Evolutionary conservation across 129 eudicot genomes (phyloP).

Genomic region (Heracleum sosnowskyi): DNA sequence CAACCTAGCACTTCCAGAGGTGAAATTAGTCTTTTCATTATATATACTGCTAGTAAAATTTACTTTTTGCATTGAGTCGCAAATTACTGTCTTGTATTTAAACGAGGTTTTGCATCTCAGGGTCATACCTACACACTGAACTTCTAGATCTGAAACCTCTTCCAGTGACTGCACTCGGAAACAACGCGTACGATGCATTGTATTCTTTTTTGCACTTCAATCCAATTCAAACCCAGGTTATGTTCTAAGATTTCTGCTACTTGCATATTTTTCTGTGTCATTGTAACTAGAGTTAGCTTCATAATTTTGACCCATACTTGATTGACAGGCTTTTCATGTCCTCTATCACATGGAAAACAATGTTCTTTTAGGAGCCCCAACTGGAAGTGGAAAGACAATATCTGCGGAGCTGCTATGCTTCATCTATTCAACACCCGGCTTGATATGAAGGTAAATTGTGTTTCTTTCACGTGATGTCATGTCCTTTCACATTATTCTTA

Average conservation of each 20-base stretch:
- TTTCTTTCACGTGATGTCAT: too few species aligned
- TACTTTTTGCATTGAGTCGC: background rate
- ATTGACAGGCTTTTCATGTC: conserved; percentile 79
- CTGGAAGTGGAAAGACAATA: conserved; percentile 99
- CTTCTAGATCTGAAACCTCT: conserved; percentile 95
- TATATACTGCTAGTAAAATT: background rate
- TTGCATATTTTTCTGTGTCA: conserved; percentile 1
- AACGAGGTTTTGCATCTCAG: conserved; percentile 35
- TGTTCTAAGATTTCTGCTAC: background rate
- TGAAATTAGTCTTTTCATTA: conserved; percentile 9
- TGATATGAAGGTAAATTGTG: too few species aligned
- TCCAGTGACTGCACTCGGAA: conserved; percentile 90
- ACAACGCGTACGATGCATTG: conserved; percentile 67
- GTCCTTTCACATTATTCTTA: background rate
- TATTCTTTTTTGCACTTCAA: conserved; percentile 90
- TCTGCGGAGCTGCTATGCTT: conserved; percentile 98
- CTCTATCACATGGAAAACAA: conserved; percentile 86
- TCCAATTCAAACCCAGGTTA: conserved; percentile 97
- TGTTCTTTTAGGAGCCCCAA: conserved; percentile 90
- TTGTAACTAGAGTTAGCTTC: conserved; percentile 3
- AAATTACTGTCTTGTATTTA: too few species aligned
- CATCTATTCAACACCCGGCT: conserved; percentile 84
- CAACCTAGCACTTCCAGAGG: conserved; percentile 94
- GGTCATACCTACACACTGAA: conserved; percentile 85
- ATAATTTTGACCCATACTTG: conserved; percentile 9